Percentiles rank a stretch among this genome's conserved stretches.
phyloP scores from a whole-genome alignment of 192 early-diverging fungal genomes.

The Backusella psychrophila region DNA sequence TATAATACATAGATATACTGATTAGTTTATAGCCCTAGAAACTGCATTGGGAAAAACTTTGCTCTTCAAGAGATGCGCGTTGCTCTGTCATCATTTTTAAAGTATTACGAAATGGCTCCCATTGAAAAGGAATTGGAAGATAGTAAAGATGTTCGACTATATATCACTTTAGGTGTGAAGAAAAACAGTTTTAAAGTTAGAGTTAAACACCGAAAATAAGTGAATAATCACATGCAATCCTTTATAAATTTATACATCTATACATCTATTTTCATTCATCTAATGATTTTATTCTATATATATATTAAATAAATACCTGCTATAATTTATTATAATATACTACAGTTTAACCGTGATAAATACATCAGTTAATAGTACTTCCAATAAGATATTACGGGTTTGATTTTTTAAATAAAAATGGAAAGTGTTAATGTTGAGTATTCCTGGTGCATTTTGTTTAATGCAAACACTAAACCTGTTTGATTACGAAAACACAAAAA shows the following conservation, averaged over 20 bases:
- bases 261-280: not conserved
- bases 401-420: too few relatives aligned
- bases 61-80: slow-evolving; percentile 51
- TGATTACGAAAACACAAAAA: too few relatives aligned
- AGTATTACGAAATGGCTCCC: slow-evolving; percentile 39
- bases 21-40: slow-evolving; percentile 30
- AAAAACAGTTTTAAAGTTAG: slow-evolving; percentile 18
- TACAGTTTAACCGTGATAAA: not conserved
- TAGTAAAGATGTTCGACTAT: slow-evolving; percentile 50
- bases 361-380: too few relatives aligned
- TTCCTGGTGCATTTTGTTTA: too few relatives aligned
- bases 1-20: not conserved
- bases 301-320: not conserved
- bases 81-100: slow-evolving; percentile 41
- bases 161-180: slow-evolving; percentile 18
- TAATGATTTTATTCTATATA: not conserved
- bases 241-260: not conserved
- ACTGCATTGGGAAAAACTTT: slow-evolving; percentile 54
- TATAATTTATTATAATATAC: not conserved
- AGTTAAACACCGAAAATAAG: not conserved
- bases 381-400: too few relatives aligned
- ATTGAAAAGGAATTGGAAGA: slow-evolving; percentile 59
- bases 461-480: too few relatives aligned
- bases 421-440: too few relatives aligned
- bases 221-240: not conserved